Conservation (phyloP, 257 asterid genomes). For the Solanum gracilifrons region DNA sequence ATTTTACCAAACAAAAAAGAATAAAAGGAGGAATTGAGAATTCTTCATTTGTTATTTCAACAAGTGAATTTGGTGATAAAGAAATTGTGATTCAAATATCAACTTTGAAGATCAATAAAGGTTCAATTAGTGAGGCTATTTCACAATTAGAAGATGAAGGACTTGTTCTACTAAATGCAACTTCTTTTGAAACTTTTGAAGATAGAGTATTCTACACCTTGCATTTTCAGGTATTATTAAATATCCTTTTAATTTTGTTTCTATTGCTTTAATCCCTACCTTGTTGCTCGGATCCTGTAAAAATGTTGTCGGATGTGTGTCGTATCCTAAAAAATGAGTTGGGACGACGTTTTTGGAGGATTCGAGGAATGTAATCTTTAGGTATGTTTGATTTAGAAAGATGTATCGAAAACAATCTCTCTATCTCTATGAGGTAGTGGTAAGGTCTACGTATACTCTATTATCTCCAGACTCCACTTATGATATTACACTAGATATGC, state of each 20-base stretch:
- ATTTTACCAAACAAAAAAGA: neutral
- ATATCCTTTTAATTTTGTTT: neutral
- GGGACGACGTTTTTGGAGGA: neutral
- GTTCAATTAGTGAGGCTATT: neutral
- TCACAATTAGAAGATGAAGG: conserved; percentile 4
- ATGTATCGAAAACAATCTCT: no score
- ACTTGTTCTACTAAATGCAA: neutral
- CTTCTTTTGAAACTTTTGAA: neutral
- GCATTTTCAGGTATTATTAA: conserved; percentile 5
- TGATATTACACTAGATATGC: no score
- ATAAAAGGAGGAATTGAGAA: neutral
- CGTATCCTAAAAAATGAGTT: neutral
- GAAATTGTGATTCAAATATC: conserved; percentile 3
- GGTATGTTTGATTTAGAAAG: neutral
- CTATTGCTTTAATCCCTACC: neutral
- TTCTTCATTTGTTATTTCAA: neutral
- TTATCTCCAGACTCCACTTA: neutral
- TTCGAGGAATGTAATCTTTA: neutral
- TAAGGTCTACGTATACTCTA: no score
- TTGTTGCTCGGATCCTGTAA: neutral
- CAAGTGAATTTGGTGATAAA: neutral
- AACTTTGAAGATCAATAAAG: neutral
- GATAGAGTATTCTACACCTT: neutral
- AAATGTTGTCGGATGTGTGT: neutral
- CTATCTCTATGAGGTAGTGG: no score